Evolutionary conservation across 106 monocot genomes (phyloP).

Genomic region (Platanthera zijinensis): DNA sequence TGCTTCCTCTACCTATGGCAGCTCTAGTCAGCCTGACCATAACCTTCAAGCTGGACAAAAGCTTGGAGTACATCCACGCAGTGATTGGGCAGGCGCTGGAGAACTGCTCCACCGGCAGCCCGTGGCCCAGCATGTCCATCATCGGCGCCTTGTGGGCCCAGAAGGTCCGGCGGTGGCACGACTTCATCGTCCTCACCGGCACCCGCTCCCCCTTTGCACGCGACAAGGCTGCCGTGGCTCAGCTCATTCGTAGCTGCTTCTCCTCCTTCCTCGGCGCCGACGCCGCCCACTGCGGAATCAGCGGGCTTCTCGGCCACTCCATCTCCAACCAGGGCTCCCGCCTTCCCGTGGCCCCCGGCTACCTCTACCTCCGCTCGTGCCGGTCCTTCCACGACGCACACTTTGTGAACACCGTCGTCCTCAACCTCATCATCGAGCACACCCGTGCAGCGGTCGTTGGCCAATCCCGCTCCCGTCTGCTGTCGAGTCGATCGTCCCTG

Average conservation of each 20-base stretch:
- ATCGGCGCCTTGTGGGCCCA: constrained; percentile 82
- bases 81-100: constrained; percentile 68
- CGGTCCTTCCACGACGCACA: constrained; percentile 64
- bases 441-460: constrained; percentile 29
- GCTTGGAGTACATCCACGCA: constrained; percentile 52
- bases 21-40: constrained; percentile 90
- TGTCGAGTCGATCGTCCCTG: constrained; percentile 33
- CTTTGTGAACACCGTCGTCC: constrained; percentile 46
- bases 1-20: constrained; percentile 92
- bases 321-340: constrained; percentile 25
- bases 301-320: constrained; percentile 60
- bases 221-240: constrained; percentile 56
- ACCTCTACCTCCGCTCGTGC: constrained; percentile 69
- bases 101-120: constrained; percentile 65
- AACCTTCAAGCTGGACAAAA: constrained; percentile 86
- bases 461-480: constrained; percentile 19
- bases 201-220: constrained; percentile 60
- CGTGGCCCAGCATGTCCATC: constrained; percentile 92
- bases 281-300: constrained; percentile 31
- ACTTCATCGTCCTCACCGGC: constrained; percentile 77
- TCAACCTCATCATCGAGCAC: constrained; percentile 44
- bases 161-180: constrained; percentile 83
- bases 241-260: constrained; percentile 83
- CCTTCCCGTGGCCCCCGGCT: constrained; percentile 47
- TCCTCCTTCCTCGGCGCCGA: constrained; percentile 51